These are phyloP conservation scores for Parathielavia appendiculata DNA, from an alignment of 495 filamentous ascomycete species.

Conservation along the genomic window DNA sequence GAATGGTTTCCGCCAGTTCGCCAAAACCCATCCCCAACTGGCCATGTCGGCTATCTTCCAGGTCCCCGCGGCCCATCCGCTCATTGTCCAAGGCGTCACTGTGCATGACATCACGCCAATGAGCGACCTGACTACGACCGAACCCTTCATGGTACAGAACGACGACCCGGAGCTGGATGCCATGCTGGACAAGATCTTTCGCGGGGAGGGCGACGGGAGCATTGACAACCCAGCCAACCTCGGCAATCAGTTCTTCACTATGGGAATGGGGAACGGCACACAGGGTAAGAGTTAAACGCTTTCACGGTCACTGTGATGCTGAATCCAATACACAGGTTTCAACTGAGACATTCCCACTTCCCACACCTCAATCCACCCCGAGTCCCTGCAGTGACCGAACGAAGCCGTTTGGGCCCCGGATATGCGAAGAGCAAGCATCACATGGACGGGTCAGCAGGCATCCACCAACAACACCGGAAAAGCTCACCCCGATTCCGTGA, in stretches of 20 bases:
- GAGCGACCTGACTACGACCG: not conserved
- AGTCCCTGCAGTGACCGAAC: not conserved
- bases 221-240: not conserved
- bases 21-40: slow-evolving; percentile 8
- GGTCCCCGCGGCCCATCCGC: slow-evolving; percentile 4
- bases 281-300: not conserved
- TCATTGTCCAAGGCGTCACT: slow-evolving; percentile 13
- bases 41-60: slow-evolving; percentile 19
- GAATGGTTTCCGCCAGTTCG: slow-evolving; percentile 10
- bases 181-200: slow-evolving; percentile 11
- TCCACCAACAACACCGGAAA: not conserved
- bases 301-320: not conserved
- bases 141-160: not conserved
- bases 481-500: no score
- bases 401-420: no score
- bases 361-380: not conserved
- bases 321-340: slow-evolving; percentile 2
- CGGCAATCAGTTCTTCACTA: not conserved
- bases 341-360: not conserved
- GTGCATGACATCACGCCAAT: not conserved
- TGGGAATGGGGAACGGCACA: slow-evolving; percentile 6
- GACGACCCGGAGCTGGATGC: slow-evolving; percentile 14
- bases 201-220: not conserved
- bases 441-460: not conserved
- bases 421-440: no score